Evolutionary conservation across 768 basidiomycete genomes (phyloP).

Genomic region (Dictyophora rubrovolvata): DNA sequence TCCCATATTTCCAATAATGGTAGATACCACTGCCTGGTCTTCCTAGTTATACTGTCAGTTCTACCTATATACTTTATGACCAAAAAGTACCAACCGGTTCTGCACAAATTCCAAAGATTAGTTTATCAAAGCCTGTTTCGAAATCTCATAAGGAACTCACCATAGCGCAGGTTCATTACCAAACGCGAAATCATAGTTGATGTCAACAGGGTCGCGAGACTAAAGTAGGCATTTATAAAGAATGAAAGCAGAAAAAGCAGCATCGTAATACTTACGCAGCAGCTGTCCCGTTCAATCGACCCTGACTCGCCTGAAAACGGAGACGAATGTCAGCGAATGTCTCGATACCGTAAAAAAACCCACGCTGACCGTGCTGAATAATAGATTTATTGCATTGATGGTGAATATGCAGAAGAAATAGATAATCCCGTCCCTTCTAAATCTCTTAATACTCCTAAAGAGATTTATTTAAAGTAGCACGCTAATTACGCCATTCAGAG

Average conservation of each 20-base stretch:
- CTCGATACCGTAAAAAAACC: neutral
- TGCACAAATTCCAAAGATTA: neutral
- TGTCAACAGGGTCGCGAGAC: neutral
- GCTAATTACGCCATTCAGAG: neutral
- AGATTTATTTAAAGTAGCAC: neutral
- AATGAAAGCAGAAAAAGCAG: too few relatives aligned
- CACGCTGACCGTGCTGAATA: neutral
- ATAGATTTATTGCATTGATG: neutral
- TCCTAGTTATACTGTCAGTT: neutral
- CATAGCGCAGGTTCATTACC: neutral
- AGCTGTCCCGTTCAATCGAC: neutral
- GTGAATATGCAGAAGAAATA: neutral
- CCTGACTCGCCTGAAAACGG: neutral
- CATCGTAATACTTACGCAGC: neutral
- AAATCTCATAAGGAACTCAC: neutral
- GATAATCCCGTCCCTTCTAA: neutral
- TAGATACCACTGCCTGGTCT: neutral
- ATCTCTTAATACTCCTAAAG: neutral
- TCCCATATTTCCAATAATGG: neutral
- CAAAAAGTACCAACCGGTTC: neutral
- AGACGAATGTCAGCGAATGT: too few relatives aligned
- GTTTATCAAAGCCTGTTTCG: neutral
- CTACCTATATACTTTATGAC: too few relatives aligned
- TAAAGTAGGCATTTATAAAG: neutral
- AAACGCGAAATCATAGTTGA: neutral